Evolutionary conservation across 2,329 filamentous ascomycete genomes (phyloP), one percentile per base, ranked within the genome.

Genomic region (Aspergillus pseudoterreus): DNA sequence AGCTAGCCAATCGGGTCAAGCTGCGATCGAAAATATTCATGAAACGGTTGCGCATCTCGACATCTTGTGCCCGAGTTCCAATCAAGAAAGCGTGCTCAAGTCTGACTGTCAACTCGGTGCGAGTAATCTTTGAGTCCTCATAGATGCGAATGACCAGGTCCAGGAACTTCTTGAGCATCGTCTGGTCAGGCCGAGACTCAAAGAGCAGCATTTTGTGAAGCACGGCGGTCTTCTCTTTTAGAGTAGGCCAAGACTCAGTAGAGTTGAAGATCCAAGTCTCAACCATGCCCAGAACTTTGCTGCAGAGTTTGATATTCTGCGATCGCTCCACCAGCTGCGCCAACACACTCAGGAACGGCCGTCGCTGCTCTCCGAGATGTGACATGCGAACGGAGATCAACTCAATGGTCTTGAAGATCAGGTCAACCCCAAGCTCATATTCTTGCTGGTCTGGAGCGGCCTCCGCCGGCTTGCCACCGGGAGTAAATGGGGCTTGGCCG

Each of bases 151-250:
- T 95, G 22, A 99, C 94, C 22, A 99, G 83, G 58, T 97, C 89
- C 52, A 99, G 78, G 75, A 97, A 99, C 66, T 92, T 92, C 60
- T 87, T 91, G 51, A 99, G 79, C 75, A 99, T 86, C 0, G 87
- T 90, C 30, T 86, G 83, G 66, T 97, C 92, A 24, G 81, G 75
- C 36, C 94, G 83, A 51, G 89, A 84, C 71, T 99, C 94, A 61
- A 99, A 99, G 0, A 92, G 86, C 14, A 97, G 77, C 94, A 99
- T 99, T 75, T 99, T 99, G 63, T 95, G 92, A n/a, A 99, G 76
- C 1, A 99, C 94, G 1, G 95, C 95, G 0, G 92, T 97, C 77
- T 99, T 99, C 73, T 99, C 95, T 71, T 99, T 99, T 1, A 99
- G 80, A 0, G 94, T 99, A 0, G 94, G 94, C 81, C 94, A 96